phyloP scores from a whole-genome alignment of 2,329 filamentous ascomycete species.

The Penicillium brasilianum region DNA sequence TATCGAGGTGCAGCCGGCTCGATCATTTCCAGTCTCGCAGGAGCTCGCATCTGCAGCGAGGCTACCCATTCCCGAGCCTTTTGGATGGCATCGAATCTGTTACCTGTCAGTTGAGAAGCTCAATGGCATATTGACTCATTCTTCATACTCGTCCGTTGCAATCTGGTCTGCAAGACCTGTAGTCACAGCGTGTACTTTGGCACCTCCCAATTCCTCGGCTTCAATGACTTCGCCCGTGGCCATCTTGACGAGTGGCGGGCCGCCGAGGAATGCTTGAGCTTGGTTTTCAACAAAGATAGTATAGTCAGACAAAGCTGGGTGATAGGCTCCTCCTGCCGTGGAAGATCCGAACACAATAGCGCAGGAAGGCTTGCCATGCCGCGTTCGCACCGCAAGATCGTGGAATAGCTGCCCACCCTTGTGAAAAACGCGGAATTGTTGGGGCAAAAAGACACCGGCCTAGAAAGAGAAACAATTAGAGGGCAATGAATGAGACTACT shows the following conservation, averaged over 20 bases:
- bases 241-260: slow-evolving; percentile 55
- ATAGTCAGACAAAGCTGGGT: slow-evolving; percentile 50
- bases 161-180: slow-evolving; percentile 54
- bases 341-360: slow-evolving; percentile 54
- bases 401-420: slow-evolving; percentile 50
- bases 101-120: not conserved
- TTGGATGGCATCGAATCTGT: slow-evolving; percentile 48
- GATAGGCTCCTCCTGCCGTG: slow-evolving; percentile 51
- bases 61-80: slow-evolving; percentile 47
- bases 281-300: slow-evolving; percentile 52
- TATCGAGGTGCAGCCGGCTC: slow-evolving; percentile 37
- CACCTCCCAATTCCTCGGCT: slow-evolving; percentile 52
- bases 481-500: not conserved
- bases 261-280: slow-evolving; percentile 53
- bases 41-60: slow-evolving; percentile 24
- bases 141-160: slow-evolving; percentile 47
- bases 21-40: slow-evolving; percentile 7
- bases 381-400: slow-evolving; percentile 47
- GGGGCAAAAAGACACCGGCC: slow-evolving; percentile 50
- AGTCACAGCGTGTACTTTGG: slow-evolving; percentile 46
- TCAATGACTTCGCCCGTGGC: slow-evolving; percentile 52
- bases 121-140: not conserved
- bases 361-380: slow-evolving; percentile 48
- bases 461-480: slow-evolving; percentile 11
- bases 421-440: slow-evolving; percentile 55